phyloP scores from a whole-genome alignment of 192 early-diverging fungal genomes.

The Chytriomyces sp. region DNA sequence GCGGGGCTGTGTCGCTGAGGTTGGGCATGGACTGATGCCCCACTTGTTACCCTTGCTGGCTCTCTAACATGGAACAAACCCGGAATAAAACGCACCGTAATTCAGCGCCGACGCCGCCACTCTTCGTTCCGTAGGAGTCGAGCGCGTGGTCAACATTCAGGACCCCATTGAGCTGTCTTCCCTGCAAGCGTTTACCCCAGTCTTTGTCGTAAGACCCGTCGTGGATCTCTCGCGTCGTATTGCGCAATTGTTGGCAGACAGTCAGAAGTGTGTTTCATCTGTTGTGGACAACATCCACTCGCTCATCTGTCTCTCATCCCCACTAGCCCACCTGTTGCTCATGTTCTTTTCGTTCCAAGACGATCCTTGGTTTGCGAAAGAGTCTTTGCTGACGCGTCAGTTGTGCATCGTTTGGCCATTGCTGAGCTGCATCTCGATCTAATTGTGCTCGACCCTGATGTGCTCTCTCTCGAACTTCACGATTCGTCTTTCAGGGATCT shows the following conservation, averaged over 20 bases:
- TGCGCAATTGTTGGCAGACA: not conserved
- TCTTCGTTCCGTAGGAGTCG: slow-evolving; percentile 16
- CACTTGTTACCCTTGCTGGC: too few relatives aligned
- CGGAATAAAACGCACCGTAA: too few relatives aligned
- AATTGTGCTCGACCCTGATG: slow-evolving; percentile 88
- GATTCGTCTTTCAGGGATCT: slow-evolving; percentile 77
- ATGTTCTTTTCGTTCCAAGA: slow-evolving; percentile 84
- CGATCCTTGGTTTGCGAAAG: slow-evolving; percentile 90
- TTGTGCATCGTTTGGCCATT: slow-evolving; percentile 83
- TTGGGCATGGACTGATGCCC: too few relatives aligned
- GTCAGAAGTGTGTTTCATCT: too few relatives aligned
- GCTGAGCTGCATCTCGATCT: slow-evolving; percentile 85
- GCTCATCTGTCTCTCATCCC: not conserved
- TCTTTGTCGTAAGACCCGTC: slow-evolving; percentile 14
- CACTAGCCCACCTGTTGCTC: not conserved
- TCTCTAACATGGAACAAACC: too few relatives aligned
- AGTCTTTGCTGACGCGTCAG: slow-evolving; percentile 91
- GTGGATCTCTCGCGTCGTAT: not conserved
- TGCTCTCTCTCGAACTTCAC: slow-evolving; percentile 88
- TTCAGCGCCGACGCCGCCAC: slow-evolving; percentile 7
- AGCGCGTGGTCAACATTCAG: slow-evolving; percentile 10
- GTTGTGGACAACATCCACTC: not conserved
- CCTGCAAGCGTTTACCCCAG: not conserved
- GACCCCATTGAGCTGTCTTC: not conserved
- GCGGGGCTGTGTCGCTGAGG: too few relatives aligned